phyloP scores from a whole-genome alignment of 306 rosid genomes.

The Sechiopsis laciniata region DNA sequence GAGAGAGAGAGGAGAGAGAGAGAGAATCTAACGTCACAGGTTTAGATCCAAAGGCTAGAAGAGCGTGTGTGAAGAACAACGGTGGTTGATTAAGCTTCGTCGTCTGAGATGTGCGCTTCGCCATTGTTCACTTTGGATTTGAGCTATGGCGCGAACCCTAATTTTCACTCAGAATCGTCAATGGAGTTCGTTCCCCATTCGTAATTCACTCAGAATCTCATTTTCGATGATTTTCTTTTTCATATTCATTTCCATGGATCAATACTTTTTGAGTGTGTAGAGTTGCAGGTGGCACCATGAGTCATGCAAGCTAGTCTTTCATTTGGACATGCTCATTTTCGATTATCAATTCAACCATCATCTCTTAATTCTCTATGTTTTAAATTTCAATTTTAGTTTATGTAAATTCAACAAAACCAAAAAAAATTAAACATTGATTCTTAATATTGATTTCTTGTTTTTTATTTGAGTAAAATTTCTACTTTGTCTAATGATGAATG shows the following conservation, averaged over 20 bases:
- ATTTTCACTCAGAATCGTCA: slow-evolving; percentile 15
- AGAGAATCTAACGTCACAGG: slow-evolving; percentile 18
- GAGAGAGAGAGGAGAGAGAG: neutral
- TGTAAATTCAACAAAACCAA: no score
- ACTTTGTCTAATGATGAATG: no score
- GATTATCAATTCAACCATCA: no score
- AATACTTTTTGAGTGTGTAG: neutral
- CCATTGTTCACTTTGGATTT: neutral
- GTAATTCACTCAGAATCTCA: neutral
- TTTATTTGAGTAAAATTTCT: no score
- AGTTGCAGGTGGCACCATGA: neutral
- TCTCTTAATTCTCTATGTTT: no score
- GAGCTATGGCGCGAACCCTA: neutral
- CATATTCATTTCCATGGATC: neutral
- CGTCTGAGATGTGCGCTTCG: slow-evolving; percentile 34
- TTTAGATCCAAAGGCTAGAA: slow-evolving; percentile 21
- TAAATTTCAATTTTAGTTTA: no score
- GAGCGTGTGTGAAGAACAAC: neutral
- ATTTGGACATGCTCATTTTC: no score
- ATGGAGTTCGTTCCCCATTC: neutral
- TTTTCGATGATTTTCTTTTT: no score
- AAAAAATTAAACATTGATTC: no score
- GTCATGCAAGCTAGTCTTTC: neutral
- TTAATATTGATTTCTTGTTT: no score
- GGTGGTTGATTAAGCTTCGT: slow-evolving; percentile 1